Percentiles rank a stretch among this genome's conserved stretches.
phyloP scores from a whole-genome alignment of 1,284 basidiomycete genomes.

The Microbotryum scabiosae region DNA sequence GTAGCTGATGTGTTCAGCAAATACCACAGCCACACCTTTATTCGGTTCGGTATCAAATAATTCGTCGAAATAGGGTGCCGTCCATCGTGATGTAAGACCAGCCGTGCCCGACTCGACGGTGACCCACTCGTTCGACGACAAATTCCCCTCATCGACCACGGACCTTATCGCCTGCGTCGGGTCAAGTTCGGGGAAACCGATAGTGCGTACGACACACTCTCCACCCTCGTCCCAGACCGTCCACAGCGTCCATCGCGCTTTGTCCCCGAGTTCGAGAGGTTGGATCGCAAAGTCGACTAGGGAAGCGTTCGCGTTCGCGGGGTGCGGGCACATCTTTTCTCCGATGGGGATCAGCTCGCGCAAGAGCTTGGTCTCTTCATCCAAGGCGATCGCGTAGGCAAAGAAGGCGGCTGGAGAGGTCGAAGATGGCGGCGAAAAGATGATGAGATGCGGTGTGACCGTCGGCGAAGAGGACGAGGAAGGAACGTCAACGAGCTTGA shows the following conservation, averaged over 20 bases:
- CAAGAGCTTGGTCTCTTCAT: constrained; percentile 29
- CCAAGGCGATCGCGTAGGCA: constrained; percentile 38
- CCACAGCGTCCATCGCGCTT: constrained; percentile 42
- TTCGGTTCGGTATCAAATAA: constrained; percentile 46
- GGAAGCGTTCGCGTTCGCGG: constrained; percentile 31
- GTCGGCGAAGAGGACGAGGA: constrained; percentile 35
- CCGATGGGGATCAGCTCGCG: constrained; percentile 35
- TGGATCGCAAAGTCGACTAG: constrained; percentile 42
- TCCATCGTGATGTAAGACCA: constrained; percentile 18
- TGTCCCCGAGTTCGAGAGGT: constrained; percentile 32
- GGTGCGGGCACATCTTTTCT: constrained; percentile 35
- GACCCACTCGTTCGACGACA: constrained; percentile 20
- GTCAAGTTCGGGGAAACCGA: constrained; percentile 23
- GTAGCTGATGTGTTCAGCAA: constrained; percentile 69
- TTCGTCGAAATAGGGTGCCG: constrained; percentile 78
- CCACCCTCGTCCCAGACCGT: constrained; percentile 42
- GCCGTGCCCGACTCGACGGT: constrained; percentile 18
- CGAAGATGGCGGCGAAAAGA: constrained; percentile 38
- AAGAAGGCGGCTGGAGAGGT: constrained; percentile 38
- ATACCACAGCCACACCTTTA: constrained; percentile 51
- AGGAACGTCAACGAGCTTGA: constrained; percentile 34
- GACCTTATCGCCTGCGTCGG: constrained; percentile 35
- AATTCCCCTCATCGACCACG: constrained; percentile 35
- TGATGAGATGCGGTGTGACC: constrained; percentile 39
- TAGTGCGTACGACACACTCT: constrained; percentile 24